A percentile compares a stretch with the other conserved stretches of the same genome.
Evolutionary conservation across 768 basidiomycete genomes (phyloP).

Genomic region (Tricholoma saponaceum): DNA sequence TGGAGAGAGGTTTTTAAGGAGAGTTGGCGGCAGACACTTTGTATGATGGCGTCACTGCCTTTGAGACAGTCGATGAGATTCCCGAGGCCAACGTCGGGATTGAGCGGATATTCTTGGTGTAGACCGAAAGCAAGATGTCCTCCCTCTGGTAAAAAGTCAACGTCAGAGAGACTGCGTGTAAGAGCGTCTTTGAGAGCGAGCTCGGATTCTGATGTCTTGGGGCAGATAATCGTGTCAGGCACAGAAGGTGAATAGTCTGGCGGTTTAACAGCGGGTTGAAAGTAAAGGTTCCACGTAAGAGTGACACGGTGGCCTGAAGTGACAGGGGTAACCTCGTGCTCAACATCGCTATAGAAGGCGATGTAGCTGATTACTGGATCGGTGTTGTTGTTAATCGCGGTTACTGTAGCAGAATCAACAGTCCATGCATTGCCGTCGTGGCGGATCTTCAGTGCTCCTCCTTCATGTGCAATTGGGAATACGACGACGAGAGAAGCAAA

Average conservation of each 20-base stretch:
- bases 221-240: too few species aligned
- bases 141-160: not conserved
- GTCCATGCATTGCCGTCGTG: conserved; percentile 23
- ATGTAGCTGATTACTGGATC: conserved; percentile 38
- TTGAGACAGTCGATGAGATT: not conserved
- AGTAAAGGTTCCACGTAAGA: conserved; percentile 40
- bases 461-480: conserved; percentile 35
- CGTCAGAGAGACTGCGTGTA: not conserved
- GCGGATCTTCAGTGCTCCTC: conserved; percentile 30
- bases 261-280: not conserved
- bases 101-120: not conserved
- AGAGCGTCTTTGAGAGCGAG: too few species aligned
- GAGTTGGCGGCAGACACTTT: not conserved
- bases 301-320: conserved; percentile 39
- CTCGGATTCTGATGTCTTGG: too few species aligned
- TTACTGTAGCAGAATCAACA: conserved; percentile 26
- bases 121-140: conserved; percentile 1
- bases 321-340: conserved; percentile 42
- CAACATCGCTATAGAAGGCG: too few species aligned
- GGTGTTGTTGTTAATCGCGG: not conserved
- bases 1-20: not conserved
- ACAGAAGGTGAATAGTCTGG: not conserved
- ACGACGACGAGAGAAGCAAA: conserved; percentile 46
- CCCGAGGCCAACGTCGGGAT: not conserved
- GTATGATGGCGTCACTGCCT: not conserved